phyloP scores from a whole-genome alignment of 257 asterid genomes.

The Handroanthus guayacan region DNA sequence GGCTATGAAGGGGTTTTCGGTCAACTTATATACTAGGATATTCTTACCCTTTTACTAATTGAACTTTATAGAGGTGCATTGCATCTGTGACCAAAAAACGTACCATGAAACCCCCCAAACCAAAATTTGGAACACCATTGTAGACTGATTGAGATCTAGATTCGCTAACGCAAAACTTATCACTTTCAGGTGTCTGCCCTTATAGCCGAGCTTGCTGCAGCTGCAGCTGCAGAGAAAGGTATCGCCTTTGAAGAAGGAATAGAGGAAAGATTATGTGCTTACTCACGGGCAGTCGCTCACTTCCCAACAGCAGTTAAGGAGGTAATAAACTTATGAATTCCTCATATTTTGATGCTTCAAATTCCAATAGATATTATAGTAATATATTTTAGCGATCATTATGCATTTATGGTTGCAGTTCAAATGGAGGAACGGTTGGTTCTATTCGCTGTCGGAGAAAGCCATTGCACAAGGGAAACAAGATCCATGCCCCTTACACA shows the following conservation, averaged over 20 bases:
- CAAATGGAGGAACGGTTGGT: slow-evolving; percentile 98
- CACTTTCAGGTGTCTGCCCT: slow-evolving; percentile 73
- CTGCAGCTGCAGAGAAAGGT: slow-evolving; percentile 86
- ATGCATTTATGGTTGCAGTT: slow-evolving; percentile 55
- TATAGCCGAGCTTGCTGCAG: slow-evolving; percentile 80
- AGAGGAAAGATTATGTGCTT: slow-evolving; percentile 91
- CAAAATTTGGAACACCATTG: no score
- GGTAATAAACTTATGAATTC: slow-evolving; percentile 49
- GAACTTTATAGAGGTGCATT: no score
- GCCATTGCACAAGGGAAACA: slow-evolving; percentile 79
- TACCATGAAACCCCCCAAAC: no score
- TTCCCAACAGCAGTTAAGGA: slow-evolving; percentile 98
- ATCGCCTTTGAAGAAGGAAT: slow-evolving; percentile 74
- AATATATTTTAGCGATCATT: not conserved
- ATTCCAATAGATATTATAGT: not conserved
- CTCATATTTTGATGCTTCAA: not conserved
- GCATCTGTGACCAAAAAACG: no score
- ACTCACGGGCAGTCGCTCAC: slow-evolving; percentile 91
- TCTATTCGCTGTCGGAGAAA: slow-evolving; percentile 84
- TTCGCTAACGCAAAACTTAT: not conserved
- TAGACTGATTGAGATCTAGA: not conserved
- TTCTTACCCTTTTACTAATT: no score
- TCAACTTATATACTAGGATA: no score
- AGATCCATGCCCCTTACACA: slow-evolving; percentile 93
- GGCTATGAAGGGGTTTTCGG: no score